Evolutionary conservation across 768 basidiomycete species (phyloP).

Genomic region (Hericium erinaceus): DNA sequence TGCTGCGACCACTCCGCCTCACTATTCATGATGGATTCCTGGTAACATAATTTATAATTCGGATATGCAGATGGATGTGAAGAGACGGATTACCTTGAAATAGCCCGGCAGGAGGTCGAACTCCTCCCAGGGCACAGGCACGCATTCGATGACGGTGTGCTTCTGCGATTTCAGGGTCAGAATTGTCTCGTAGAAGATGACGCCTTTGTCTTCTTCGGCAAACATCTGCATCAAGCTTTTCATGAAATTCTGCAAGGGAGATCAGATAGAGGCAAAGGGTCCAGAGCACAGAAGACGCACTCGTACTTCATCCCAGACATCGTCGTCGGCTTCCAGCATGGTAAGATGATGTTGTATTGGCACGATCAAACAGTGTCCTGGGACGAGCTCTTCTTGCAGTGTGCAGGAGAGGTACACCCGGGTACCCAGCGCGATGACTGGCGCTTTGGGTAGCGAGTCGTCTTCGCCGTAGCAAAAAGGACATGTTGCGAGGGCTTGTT

Average conservation of each 20-base stretch:
- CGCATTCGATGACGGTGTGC: constrained; percentile 90
- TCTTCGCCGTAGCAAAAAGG: constrained; percentile 90
- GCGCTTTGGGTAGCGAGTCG: constrained; percentile 79
- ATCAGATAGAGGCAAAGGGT: not conserved
- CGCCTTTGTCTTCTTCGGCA: constrained; percentile 86
- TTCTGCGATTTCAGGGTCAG: constrained; percentile 77
- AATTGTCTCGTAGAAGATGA: constrained; percentile 93
- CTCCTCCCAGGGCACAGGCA: constrained; percentile 84
- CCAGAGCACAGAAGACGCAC: constrained; percentile 36
- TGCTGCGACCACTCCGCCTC: constrained; percentile 99
- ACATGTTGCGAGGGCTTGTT: constrained; percentile 80
- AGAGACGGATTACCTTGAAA: constrained; percentile 57
- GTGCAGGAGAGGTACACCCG: constrained; percentile 89
- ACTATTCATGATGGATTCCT: constrained; percentile 91
- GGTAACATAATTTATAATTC: not conserved
- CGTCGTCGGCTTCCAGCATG: constrained; percentile 90
- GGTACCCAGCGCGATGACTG: constrained; percentile 85
- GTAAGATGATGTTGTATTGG: constrained; percentile 91
- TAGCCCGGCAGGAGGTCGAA: constrained; percentile 87
- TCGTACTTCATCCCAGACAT: constrained; percentile 95
- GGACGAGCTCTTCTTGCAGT: constrained; percentile 74
- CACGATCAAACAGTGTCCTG: constrained; percentile 91
- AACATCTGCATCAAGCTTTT: constrained; percentile 97
- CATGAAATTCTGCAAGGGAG: constrained; percentile 50
- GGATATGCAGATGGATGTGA: not conserved